Evolutionary conservation across 1,284 basidiomycete genomes (phyloP), one percentile per base, ranked within the genome.

Genomic region (Paramarasmius palmivorus): DNA sequence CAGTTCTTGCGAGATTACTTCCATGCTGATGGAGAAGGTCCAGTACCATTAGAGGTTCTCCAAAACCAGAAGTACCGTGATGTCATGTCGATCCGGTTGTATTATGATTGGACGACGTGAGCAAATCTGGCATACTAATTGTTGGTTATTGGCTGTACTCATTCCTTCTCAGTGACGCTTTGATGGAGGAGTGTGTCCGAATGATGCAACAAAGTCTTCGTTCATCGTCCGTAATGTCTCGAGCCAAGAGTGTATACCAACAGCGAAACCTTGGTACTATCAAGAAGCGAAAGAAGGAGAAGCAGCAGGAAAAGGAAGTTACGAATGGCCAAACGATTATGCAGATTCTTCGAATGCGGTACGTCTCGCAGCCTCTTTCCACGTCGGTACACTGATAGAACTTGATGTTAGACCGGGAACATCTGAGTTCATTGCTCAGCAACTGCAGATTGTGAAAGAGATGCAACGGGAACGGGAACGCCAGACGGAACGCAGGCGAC

Each of bases 41-140:
- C 90, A 14, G 85, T 98, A 9, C 85, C 95, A 0, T 75, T 96
- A 40, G 92, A 93, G 65, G 78, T 85, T 14, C 75, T 99, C n/a
- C 95, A 97, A 68, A 98, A 96, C 64, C 88, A 93, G 69, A 98
- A 97, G 69, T 99, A 97, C 70, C 88, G 94, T 42, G 95, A 95
- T 59, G 83, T 97, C 32, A 74, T 95, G 53, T 93, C 92, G 6
- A 92, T 96, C 54, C 84, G 93, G 19, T 73, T 97, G 45, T 97
- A 95, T 70, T 97, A 97, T 64, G 95, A 98, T 66, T 94, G 92
- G 92, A 81, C 86, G 60, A 94, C 93, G 81, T 91, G 67, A 57
- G 87, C 78, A 6, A 36, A 41, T 29, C 25, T 48, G 42, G 14
- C 44, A 25, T 46, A 42, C 29, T 32, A 29, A 39, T 25, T 8